Evolutionary conservation across 371 early-diverging fungal species (phyloP).

Genomic region (Blakeslea trispora): DNA sequence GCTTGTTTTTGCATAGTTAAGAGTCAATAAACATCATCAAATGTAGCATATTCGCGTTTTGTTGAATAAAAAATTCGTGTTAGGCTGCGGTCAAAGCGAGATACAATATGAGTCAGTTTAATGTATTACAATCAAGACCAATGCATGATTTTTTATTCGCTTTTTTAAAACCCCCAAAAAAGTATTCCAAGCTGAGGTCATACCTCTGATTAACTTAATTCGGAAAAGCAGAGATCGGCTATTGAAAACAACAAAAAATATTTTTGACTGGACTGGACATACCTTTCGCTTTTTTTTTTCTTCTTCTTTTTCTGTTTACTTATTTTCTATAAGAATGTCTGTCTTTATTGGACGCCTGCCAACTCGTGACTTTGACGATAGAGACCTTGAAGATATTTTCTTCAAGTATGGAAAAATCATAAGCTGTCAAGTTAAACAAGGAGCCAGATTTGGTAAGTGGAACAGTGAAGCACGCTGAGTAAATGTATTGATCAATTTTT

Average conservation of each 20-base stretch:
- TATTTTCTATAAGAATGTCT: slow-evolving; percentile 24
- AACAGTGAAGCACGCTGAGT: too few species aligned
- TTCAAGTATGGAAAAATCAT: slow-evolving; percentile 66
- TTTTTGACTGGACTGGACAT: neutral
- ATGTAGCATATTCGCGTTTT: too few species aligned
- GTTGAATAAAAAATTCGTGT: too few species aligned
- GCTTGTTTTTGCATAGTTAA: slow-evolving; percentile 15
- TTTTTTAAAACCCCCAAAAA: too few species aligned
- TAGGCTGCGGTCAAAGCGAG: too few species aligned
- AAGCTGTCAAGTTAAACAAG: slow-evolving; percentile 59
- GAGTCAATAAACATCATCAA: too few species aligned
- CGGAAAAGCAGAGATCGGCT: neutral
- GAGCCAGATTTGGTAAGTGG: slow-evolving; percentile 24
- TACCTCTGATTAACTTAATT: too few species aligned
- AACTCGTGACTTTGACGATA: slow-evolving; percentile 53
- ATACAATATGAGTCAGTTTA: too few species aligned
- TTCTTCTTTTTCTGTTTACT: slow-evolving; percentile 9
- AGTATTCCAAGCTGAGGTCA: too few species aligned
- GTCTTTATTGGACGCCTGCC: slow-evolving; percentile 72
- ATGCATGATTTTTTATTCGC: too few species aligned
- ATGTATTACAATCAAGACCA: too few species aligned
- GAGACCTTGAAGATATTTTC: slow-evolving; percentile 69
- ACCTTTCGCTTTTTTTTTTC: slow-evolving; percentile 6
- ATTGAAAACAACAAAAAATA: neutral
- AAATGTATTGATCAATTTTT: slow-evolving; percentile 1